phyloP scores from a whole-genome alignment of 257 asterid species.

The Osmanthus fragrans region DNA sequence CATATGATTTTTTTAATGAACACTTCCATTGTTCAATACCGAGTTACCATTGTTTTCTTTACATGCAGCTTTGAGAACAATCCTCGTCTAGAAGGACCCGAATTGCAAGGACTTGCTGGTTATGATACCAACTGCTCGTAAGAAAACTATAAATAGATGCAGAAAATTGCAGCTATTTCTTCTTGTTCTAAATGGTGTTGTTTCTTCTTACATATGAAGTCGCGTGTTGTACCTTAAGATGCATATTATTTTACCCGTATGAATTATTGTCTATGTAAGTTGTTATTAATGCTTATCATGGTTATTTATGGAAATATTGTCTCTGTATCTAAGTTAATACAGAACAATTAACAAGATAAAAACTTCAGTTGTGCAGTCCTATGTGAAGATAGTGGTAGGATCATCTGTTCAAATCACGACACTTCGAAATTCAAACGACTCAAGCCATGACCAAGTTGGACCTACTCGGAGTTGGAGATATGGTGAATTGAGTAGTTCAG shows the following conservation, averaged over 20 bases:
- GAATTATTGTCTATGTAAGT: conserved; percentile 15
- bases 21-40: neutral
- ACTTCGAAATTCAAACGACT: too few species aligned
- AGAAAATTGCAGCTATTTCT: conserved; percentile 23
- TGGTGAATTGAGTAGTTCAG: too few species aligned
- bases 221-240: conserved; percentile 29
- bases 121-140: conserved; percentile 78
- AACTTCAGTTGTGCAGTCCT: too few species aligned
- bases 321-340: neutral
- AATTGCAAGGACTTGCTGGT: conserved; percentile 84
- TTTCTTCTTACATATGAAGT: conserved; percentile 26
- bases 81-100: conserved; percentile 88
- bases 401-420: too few species aligned
- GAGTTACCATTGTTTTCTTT: neutral
- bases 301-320: neutral
- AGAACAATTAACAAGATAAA: too few species aligned
- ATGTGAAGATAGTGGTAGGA: too few species aligned
- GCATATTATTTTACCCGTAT: conserved; percentile 17
- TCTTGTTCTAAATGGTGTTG: conserved; percentile 27
- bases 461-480: too few species aligned
- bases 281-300: conserved; percentile 8
- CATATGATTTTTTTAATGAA: neutral
- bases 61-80: conserved; percentile 74
- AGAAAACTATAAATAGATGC: conserved; percentile 21
- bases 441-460: too few species aligned